These are phyloP conservation scores for Chamaenerion angustifolium DNA, from an alignment of 345 rosid genomes.

Conservation along the genomic window DNA sequence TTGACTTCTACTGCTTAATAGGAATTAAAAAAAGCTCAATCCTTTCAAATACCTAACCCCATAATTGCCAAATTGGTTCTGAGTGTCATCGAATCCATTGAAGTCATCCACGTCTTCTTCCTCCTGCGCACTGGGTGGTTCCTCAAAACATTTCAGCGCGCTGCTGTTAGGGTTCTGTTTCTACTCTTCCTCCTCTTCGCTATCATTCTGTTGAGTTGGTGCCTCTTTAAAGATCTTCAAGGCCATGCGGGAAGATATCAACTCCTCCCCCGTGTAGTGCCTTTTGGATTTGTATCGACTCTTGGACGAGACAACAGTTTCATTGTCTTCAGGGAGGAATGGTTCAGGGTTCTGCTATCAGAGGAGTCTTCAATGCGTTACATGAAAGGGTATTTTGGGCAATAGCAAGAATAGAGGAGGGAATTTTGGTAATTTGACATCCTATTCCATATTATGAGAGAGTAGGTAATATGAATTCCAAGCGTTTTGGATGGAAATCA, in stretches of 20 bases:
- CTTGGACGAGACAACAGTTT: constrained; percentile 28
- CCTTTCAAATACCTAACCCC: constrained; percentile 23
- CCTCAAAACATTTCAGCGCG: constrained; percentile 26
- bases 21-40: not conserved
- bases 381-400: too few relatives aligned
- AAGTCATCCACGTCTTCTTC: constrained; percentile 53
- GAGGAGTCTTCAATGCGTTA: too few relatives aligned
- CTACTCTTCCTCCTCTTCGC: constrained; percentile 46
- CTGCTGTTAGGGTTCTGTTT: constrained; percentile 15
- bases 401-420: too few relatives aligned
- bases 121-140: constrained; percentile 12
- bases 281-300: constrained; percentile 49
- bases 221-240: constrained; percentile 80
- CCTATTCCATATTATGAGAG: too few relatives aligned
- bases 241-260: constrained; percentile 57
- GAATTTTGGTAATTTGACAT: too few relatives aligned
- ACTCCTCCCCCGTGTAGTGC: constrained; percentile 51
- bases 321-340: constrained; percentile 36
- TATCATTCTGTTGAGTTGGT: constrained; percentile 67
- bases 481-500: too few relatives aligned
- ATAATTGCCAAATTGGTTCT: constrained; percentile 35
- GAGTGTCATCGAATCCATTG: constrained; percentile 45
- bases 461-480: too few relatives aligned
- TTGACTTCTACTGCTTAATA: not conserved
- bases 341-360: constrained; percentile 57